Conservation (phyloP, 768 basidiomycete species). For the Auricularia heimuer region DNA sequence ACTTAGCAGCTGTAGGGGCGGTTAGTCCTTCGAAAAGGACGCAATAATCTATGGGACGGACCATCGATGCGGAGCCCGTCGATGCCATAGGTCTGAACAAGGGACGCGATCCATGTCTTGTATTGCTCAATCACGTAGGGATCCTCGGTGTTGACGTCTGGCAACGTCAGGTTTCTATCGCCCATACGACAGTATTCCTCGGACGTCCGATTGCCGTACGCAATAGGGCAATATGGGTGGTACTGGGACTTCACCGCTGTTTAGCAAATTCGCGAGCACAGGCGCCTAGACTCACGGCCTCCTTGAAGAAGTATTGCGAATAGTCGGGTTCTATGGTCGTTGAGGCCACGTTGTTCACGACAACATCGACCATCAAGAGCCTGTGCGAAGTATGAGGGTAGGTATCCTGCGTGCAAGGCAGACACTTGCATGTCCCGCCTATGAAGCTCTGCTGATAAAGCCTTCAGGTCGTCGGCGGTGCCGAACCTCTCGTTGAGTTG, state of each 20-base stretch:
- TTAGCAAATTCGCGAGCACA: not conserved
- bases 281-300: conserved; percentile 30
- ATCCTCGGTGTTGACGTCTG: conserved; percentile 72
- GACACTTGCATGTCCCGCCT: conserved; percentile 49
- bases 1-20: conserved; percentile 24
- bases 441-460: conserved; percentile 57
- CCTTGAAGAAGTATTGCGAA: conserved; percentile 59
- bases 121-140: conserved; percentile 51
- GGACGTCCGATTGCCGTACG: conserved; percentile 59
- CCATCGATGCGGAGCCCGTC: conserved; percentile 86
- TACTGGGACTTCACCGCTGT: conserved; percentile 42
- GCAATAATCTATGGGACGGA: conserved; percentile 12
- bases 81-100: conserved; percentile 63
- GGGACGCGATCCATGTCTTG: conserved; percentile 54
- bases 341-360: conserved; percentile 81
- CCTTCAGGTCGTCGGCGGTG: conserved; percentile 59
- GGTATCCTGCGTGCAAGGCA: not conserved
- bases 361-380: conserved; percentile 80
- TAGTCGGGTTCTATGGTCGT: conserved; percentile 52
- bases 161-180: conserved; percentile 59
- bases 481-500: conserved; percentile 65
- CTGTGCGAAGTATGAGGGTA: conserved; percentile 14
- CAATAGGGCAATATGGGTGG: conserved; percentile 69
- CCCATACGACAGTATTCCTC: conserved; percentile 80
- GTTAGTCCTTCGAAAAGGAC: conserved; percentile 1